Conservation (phyloP, 2,329 filamentous ascomycete species). For the Dactylellina drechsleri region DNA sequence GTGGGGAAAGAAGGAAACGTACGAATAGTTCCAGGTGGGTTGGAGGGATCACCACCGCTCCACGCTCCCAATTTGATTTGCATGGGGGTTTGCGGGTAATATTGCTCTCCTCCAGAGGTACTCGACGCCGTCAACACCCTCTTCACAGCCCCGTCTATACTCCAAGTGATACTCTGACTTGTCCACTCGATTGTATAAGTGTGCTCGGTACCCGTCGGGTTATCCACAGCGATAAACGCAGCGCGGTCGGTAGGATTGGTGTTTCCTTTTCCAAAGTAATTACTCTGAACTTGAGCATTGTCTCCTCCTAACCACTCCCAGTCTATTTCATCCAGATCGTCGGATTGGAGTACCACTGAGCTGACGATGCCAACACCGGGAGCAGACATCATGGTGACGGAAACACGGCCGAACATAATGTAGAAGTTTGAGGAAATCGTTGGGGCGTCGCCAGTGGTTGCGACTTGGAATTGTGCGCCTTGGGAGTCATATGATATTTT, state of each 20-base stretch:
- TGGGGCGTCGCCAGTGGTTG: constrained; percentile 81
- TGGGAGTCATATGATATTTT: constrained; percentile 77
- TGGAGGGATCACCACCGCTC: constrained; percentile 86
- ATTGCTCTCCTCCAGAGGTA: constrained; percentile 57
- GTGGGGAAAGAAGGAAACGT: constrained; percentile 57
- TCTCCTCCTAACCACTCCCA: constrained; percentile 93
- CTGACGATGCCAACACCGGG: constrained; percentile 92
- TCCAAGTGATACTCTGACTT: constrained; percentile 83
- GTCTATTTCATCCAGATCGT: constrained; percentile 94
- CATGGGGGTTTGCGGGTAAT: constrained; percentile 94
- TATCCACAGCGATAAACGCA: constrained; percentile 75
- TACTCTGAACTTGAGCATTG: constrained; percentile 83
- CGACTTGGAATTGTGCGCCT: constrained; percentile 83
- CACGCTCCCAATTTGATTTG: constrained; percentile 90
- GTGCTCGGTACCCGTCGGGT: constrained; percentile 79
- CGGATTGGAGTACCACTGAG: constrained; percentile 88
- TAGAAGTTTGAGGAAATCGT: constrained; percentile 92
- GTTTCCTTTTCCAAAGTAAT: constrained; percentile 95
- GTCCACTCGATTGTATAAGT: constrained; percentile 96
- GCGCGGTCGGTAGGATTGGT: constrained; percentile 88
- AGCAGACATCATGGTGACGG: constrained; percentile 84
- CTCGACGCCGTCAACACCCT: constrained; percentile 79
- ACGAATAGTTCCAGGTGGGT: constrained; percentile 80
- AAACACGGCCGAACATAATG: constrained; percentile 97
- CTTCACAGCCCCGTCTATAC: constrained; percentile 79